These are phyloP conservation scores for Moesziomyces globuligerus DNA, from an alignment of 1,284 basidiomycete species.

Conservation along the genomic window DNA sequence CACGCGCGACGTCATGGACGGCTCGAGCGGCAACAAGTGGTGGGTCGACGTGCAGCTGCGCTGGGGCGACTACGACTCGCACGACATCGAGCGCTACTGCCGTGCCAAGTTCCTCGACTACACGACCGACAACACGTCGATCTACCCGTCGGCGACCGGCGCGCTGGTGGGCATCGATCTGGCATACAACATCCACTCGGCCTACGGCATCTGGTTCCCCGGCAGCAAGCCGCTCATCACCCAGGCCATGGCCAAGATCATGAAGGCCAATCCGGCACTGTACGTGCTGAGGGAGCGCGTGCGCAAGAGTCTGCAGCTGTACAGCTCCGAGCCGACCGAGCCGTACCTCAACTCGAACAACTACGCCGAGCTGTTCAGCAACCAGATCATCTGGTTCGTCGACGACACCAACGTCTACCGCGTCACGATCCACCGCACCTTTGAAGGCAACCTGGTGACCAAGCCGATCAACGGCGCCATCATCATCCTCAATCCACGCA, in stretches of 20 bases:
- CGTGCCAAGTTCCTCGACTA: slow-evolving; percentile 98
- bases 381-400: slow-evolving; percentile 99
- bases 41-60: slow-evolving; percentile 97
- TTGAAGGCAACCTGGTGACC: slow-evolving; percentile 99
- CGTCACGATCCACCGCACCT: slow-evolving; percentile 99
- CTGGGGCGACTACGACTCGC: slow-evolving; percentile 99
- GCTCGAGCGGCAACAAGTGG: slow-evolving; percentile 97
- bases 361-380: slow-evolving; percentile 97
- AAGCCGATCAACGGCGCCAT: slow-evolving; percentile 99
- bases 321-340: slow-evolving; percentile 98
- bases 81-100: slow-evolving; percentile 80
- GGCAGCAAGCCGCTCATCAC: slow-evolving; percentile 97
- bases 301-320: slow-evolving; percentile 95
- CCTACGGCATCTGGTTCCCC: slow-evolving; percentile 99
- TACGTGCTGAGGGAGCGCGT: slow-evolving; percentile 98
- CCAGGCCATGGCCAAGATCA: slow-evolving; percentile 99
- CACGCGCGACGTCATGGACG: slow-evolving; percentile 94
- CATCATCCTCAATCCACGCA: slow-evolving; percentile 99
- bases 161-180: slow-evolving; percentile 98
- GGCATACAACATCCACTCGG: slow-evolving; percentile 98
- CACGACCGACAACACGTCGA: slow-evolving; percentile 80
- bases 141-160: slow-evolving; percentile 97
- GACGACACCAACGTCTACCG: slow-evolving; percentile 99
- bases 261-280: slow-evolving; percentile 98
- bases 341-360: slow-evolving; percentile 97